phyloP scores from a whole-genome alignment of 1,284 basidiomycete genomes.

The Pisolithus thermaeus region DNA sequence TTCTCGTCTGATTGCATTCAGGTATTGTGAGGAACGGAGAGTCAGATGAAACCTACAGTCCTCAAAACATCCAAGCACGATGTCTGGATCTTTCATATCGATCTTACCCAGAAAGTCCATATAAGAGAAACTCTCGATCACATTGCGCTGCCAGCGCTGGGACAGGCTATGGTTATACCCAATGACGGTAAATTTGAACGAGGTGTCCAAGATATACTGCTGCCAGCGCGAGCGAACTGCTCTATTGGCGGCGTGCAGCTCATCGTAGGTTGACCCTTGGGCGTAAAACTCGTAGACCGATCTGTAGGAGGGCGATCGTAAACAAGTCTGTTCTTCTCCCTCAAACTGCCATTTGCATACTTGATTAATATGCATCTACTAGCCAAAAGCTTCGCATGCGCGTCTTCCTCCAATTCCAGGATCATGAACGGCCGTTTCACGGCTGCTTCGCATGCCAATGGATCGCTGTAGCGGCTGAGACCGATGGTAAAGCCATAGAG shows the following conservation, averaged over 20 bases:
- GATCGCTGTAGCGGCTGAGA: conserved; percentile 30
- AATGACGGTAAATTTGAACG: conserved; percentile 79
- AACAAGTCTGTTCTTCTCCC: conserved; percentile 2
- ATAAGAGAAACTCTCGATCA: conserved; percentile 81
- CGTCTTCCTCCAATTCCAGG: conserved; percentile 63
- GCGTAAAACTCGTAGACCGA: conserved; percentile 75
- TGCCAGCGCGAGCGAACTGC: conserved; percentile 49
- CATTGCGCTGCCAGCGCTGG: conserved; percentile 54
- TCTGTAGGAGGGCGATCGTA: conserved; percentile 35
- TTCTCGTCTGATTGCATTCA: conserved; percentile 39
- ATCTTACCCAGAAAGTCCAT: conserved; percentile 83
- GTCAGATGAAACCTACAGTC: conserved; percentile 61
- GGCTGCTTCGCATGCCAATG: conserved; percentile 35
- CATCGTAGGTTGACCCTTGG: conserved; percentile 59
- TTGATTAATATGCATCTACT: conserved; percentile 80
- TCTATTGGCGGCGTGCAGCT: conserved; percentile 60
- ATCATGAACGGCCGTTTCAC: conserved; percentile 72
- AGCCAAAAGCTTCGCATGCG: conserved; percentile 70
- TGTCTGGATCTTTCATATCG: conserved; percentile 77
- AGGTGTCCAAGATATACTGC: conserved; percentile 55
- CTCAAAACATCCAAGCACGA: conserved; percentile 80
- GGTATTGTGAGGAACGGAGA: not conserved
- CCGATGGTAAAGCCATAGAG: conserved; percentile 53
- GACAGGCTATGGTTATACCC: conserved; percentile 75
- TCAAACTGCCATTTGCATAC: conserved; percentile 34